Base-by-base conservation (phyloP, 2,329 filamentous ascomycete genomes). In the Sarocladiaceae sp. region DNA sequence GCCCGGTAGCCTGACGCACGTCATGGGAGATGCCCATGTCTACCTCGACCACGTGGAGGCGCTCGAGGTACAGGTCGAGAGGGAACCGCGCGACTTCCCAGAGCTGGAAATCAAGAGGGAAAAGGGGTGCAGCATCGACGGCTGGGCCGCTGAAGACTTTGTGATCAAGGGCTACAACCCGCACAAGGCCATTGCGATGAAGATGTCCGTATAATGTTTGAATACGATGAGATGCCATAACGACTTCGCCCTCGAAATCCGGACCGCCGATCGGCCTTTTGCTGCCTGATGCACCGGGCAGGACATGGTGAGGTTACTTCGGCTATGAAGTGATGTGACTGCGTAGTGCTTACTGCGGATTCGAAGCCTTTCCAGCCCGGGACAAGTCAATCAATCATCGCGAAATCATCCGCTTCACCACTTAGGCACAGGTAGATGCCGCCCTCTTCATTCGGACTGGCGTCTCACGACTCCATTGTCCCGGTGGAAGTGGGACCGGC, bases 11-110 rank as follows among this genome's bases (percentile, higher is more conserved):
- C 74, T 98, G 50, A 93, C 89, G 31, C 93, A 97, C 64, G 89
- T 89, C 40, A 95, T 98, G 89, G 93, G 93, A 12, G 93, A 98
- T 64, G 88, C 91, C n/a, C 93, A 98, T 64, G 83, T 98, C 1
- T 98, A 98, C 65, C 67, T 84, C 6, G 91, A 98, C 62, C 93
- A 98, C 62, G 78, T 95, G 6, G 89, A 95, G 44, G 90, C 93
- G 11, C 70, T 98, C 47, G 77, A 84, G 58, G 75, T 80, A 45
- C 93, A 98, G 67, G 61, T 97, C 26, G 76, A 80, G 59, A 73
- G 93, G 6, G 85, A 90, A 59, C 93, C 93, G 20, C 76, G 80
- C 10, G 75, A 79, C 0, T 97, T 97, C 53, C 93, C 93, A 0
- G 79, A 78, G 40, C 60, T 98, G 47, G 78, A 83, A 51, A 89